Evolutionary conservation across 257 asterid species (phyloP).

Genomic region (Penstemon davidsonii): DNA sequence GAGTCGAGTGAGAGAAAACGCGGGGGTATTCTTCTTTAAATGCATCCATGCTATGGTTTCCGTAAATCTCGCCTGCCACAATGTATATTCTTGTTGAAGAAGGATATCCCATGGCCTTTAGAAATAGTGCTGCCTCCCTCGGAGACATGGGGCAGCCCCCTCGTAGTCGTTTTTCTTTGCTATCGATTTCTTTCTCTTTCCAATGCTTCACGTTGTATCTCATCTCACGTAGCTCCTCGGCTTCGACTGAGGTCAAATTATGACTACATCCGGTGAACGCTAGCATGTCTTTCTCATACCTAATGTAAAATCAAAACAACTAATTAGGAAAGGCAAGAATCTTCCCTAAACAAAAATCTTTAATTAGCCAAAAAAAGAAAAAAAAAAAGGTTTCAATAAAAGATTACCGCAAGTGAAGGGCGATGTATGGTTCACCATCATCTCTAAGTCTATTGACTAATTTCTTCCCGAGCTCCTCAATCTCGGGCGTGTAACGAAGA

Average conservation of each 20-base stretch:
- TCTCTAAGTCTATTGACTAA: conserved; percentile 44
- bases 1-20: conserved; percentile 52
- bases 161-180: conserved; percentile 38
- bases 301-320: conserved; percentile 15
- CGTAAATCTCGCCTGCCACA: conserved; percentile 66
- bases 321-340: too few relatives aligned
- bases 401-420: conserved; percentile 65
- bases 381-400: neutral
- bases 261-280: conserved; percentile 83
- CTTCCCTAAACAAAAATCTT: too few relatives aligned
- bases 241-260: conserved; percentile 43
- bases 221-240: conserved; percentile 54
- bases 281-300: conserved; percentile 78
- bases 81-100: conserved; percentile 47
- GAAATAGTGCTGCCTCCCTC: conserved; percentile 67
- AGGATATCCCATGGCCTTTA: conserved; percentile 75
- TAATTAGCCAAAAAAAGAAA: too few relatives aligned
- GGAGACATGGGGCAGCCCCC: conserved; percentile 78
- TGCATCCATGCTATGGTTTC: conserved; percentile 51
- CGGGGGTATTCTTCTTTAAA: conserved; percentile 51
- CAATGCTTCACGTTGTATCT: conserved; percentile 55
- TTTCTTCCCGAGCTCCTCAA: conserved; percentile 56
- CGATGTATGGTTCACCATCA: conserved; percentile 46
- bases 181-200: conserved; percentile 60
- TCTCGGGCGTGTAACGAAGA: conserved; percentile 49